Conservation (phyloP, 1,139 yeast genomes). For the Pneumocystis jirovecii region DNA sequence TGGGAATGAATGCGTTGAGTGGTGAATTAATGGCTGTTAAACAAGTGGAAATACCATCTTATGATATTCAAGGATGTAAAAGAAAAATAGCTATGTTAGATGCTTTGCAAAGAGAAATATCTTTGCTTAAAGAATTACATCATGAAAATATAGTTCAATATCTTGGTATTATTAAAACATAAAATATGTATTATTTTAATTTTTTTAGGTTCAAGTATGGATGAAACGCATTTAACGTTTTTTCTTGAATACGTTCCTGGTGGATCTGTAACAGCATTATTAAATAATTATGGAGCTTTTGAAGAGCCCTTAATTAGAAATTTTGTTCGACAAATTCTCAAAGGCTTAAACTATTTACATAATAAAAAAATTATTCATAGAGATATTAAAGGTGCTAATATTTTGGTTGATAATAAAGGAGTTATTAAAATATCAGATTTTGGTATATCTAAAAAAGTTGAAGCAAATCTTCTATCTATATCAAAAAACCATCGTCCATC, state of each 20-base stretch:
- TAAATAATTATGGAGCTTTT: slow-evolving; percentile 75
- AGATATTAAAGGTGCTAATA: slow-evolving; percentile 88
- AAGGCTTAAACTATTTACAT: slow-evolving; percentile 70
- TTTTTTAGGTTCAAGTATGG: slow-evolving; percentile 70
- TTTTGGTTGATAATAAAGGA: slow-evolving; percentile 77
- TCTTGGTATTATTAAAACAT: slow-evolving; percentile 55
- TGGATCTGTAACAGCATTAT: slow-evolving; percentile 81
- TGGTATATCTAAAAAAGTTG: slow-evolving; percentile 76
- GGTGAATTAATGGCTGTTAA: slow-evolving; percentile 97
- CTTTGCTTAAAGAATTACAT: slow-evolving; percentile 56
- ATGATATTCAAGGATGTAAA: slow-evolving; percentile 21
- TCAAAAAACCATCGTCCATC: slow-evolving; percentile 53
- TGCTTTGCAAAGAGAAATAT: slow-evolving; percentile 76
- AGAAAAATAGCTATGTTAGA: slow-evolving; percentile 54
- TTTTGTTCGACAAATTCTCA: slow-evolving; percentile 67
- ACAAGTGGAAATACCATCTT: slow-evolving; percentile 57
- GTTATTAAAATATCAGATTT: slow-evolving; percentile 86
- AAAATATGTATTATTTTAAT: slow-evolving; percentile 84
- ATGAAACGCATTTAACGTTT: slow-evolving; percentile 53
- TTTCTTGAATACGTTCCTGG: slow-evolving; percentile 94
- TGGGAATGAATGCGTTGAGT: slow-evolving; percentile 81
- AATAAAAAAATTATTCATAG: slow-evolving; percentile 74
- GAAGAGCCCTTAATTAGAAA: slow-evolving; percentile 78
- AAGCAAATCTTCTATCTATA: slow-evolving; percentile 22
- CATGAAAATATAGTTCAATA: slow-evolving; percentile 90